phyloP scores from a whole-genome alignment of 202 grass and related monocot species.

The Alloteropsis angusta region DNA sequence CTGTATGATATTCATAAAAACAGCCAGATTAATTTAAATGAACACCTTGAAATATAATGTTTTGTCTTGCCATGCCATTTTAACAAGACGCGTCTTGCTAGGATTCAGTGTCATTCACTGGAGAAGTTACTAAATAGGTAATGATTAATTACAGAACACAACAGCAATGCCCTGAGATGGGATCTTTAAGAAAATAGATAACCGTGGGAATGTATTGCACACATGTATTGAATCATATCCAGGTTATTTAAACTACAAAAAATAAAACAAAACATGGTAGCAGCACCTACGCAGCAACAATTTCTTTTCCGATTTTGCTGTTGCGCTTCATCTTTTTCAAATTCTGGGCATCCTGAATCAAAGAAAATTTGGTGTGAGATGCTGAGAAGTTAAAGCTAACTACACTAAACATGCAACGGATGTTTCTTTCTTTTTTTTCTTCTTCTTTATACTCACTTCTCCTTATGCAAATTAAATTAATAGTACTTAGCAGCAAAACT shows the following conservation, averaged over 20 bases:
- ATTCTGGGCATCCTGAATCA: conserved; percentile 74
- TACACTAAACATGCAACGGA: neutral
- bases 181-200: neutral
- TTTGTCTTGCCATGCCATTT: neutral
- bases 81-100: neutral
- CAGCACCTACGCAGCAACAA: conserved; percentile 68
- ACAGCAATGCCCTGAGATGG: neutral
- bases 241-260: neutral
- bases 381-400: neutral
- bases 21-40: neutral
- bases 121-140: neutral
- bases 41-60: neutral
- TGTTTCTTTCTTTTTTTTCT: neutral
- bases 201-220: neutral
- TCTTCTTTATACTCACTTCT: neutral
- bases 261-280: neutral
- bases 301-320: conserved; percentile 97
- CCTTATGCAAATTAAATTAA: neutral
- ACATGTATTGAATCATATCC: neutral
- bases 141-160: neutral
- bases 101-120: neutral
- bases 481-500: neutral
- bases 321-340: conserved; percentile 98
- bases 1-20: conserved; percentile 35
- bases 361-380: conserved; percentile 26